Evolutionary conservation across 1,284 basidiomycete species (phyloP).

Genomic region (Puccinia horiana): DNA sequence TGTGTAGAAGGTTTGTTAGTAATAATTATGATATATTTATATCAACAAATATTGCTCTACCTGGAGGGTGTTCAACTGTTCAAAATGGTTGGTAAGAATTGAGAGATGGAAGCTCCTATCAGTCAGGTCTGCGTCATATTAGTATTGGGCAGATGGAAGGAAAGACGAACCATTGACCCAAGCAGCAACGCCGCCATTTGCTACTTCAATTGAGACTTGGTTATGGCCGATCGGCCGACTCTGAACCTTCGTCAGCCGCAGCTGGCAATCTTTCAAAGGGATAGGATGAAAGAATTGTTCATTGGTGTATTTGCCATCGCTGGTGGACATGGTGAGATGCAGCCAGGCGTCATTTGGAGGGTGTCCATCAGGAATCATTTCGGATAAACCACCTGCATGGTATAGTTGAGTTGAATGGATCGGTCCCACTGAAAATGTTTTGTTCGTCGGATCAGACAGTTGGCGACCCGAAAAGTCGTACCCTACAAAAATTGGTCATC

Average conservation of each 20-base stretch:
- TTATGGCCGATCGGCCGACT: constrained; percentile 23
- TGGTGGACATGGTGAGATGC: constrained; percentile 61
- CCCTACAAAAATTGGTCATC: constrained; percentile 52
- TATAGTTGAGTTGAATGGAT: constrained; percentile 65
- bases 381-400: constrained; percentile 53
- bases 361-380: constrained; percentile 59
- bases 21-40: not conserved
- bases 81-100: not conserved
- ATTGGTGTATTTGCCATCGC: constrained; percentile 62
- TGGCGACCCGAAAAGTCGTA: constrained; percentile 65
- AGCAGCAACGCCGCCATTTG: constrained; percentile 63
- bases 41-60: not conserved
- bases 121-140: not conserved
- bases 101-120: not conserved
- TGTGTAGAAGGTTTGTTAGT: not conserved
- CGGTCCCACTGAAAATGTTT: constrained; percentile 62
- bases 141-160: not conserved
- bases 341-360: constrained; percentile 64
- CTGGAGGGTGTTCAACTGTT: constrained; percentile 39
- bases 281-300: constrained; percentile 67
- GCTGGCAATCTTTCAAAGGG: constrained; percentile 62
- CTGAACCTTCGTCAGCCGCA: constrained; percentile 62
- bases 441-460: constrained; percentile 60
- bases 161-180: constrained; percentile 57
- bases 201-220: constrained; percentile 60